A percentile compares a stretch with the other conserved stretches of the same genome.
phyloP scores from a whole-genome alignment of 805 yeast genomes.

The Wickerhamiella shivajii region DNA sequence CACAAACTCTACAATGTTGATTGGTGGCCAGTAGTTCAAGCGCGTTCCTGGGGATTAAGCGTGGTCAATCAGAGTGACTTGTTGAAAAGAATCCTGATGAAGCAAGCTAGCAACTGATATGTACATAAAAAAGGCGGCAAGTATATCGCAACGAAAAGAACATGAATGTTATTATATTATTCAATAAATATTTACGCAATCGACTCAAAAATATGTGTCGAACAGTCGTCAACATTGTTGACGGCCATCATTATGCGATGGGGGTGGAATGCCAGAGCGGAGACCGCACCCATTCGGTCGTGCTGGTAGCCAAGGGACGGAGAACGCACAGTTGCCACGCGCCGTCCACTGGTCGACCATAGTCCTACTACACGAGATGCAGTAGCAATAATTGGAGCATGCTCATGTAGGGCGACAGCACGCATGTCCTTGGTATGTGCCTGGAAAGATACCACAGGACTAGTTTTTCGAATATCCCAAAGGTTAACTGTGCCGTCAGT shows the following conservation, averaged over 20 bases:
- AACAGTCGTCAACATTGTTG: constrained; percentile 27
- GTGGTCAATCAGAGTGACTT: constrained; percentile 47
- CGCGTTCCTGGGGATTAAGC: constrained; percentile 65
- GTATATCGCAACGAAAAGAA: no score
- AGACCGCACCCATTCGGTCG: constrained; percentile 31
- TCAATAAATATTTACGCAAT: not conserved
- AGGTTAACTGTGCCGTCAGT: constrained; percentile 69
- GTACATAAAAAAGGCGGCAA: no score
- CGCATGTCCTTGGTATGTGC: constrained; percentile 44
- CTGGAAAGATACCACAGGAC: constrained; percentile 53
- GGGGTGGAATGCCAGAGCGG: constrained; percentile 70
- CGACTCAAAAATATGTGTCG: constrained; percentile 10
- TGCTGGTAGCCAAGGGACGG: constrained; percentile 26
- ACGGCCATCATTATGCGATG: constrained; percentile 90
- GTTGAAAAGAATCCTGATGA: constrained; percentile 56
- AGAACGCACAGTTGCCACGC: constrained; percentile 40
- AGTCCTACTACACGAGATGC: constrained; percentile 68
- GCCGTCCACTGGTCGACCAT: constrained; percentile 76
- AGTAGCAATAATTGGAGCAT: constrained; percentile 86
- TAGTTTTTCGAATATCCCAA: constrained; percentile 71
- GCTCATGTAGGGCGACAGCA: constrained; percentile 77
- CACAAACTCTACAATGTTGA: constrained; percentile 76
- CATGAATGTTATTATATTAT: no score
- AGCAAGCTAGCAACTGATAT: constrained; percentile 30
- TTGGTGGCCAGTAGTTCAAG: constrained; percentile 54